phyloP scores from a whole-genome alignment of 768 basidiomycete species.

The Lentinus tigrinus region DNA sequence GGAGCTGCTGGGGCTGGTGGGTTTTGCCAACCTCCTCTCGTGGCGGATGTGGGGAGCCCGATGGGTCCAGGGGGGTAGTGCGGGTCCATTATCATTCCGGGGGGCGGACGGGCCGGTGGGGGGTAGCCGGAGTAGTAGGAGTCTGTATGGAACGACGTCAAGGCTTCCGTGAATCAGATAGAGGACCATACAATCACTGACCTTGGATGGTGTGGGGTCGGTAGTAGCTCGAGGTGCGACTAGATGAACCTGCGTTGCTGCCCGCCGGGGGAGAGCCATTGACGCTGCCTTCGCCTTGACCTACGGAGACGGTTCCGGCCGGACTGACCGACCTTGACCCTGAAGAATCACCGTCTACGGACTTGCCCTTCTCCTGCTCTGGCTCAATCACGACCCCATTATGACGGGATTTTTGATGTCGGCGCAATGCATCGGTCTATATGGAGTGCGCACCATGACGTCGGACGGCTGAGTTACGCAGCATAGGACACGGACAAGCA shows the following conservation, averaged over 20 bases:
- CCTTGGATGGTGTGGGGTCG: constrained; percentile 53
- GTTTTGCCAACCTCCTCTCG: constrained; percentile 33
- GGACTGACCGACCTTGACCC: constrained; percentile 50
- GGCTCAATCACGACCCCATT: constrained; percentile 68
- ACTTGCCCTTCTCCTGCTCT: constrained; percentile 26
- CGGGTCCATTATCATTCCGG: constrained; percentile 41
- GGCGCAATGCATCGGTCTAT: constrained; percentile 77
- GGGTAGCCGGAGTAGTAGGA: constrained; percentile 37
- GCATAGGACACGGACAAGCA: constrained; percentile 1
- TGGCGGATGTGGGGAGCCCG: constrained; percentile 53
- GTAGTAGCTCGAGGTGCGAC: constrained; percentile 59
- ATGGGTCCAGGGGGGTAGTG: constrained; percentile 40
- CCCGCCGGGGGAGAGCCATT: constrained; percentile 27
- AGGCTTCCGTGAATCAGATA: neutral
- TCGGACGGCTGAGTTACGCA: neutral
- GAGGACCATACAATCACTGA: constrained; percentile 6
- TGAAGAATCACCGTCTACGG: constrained; percentile 33
- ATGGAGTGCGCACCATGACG: neutral
- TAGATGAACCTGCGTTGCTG: constrained; percentile 35
- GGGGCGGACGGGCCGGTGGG: constrained; percentile 33
- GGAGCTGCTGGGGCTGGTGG: constrained; percentile 23
- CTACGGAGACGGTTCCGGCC: constrained; percentile 47
- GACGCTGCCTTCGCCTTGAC: constrained; percentile 30
- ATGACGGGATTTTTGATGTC: constrained; percentile 80
- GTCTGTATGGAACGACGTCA: neutral